Conservation (phyloP, 2,329 filamentous ascomycete species). For the Penicillium brasilianum region DNA sequence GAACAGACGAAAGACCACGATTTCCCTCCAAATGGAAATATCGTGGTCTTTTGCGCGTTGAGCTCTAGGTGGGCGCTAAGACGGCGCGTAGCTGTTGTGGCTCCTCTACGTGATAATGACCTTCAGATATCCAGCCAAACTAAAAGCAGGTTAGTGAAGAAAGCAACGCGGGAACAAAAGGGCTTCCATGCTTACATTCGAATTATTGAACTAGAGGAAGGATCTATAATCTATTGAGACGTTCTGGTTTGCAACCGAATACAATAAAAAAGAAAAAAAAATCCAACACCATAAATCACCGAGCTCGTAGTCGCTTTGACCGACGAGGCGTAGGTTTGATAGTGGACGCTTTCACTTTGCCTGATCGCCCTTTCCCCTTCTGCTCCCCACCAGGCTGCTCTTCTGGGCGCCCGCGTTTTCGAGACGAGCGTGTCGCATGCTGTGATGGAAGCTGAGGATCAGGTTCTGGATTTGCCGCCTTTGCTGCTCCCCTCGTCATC, state of each 20-base stretch:
- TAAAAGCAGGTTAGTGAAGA: too few species aligned
- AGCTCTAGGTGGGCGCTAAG: background rate
- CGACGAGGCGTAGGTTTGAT: conserved; percentile 19
- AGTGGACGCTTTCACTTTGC: conserved; percentile 16
- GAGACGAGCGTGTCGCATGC: conserved; percentile 16
- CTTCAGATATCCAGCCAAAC: too few species aligned
- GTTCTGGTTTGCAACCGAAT: background rate
- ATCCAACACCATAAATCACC: conserved; percentile 12
- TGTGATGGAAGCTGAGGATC: conserved; percentile 14
- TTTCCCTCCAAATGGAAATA: background rate
- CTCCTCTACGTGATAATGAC: background rate
- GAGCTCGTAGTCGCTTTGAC: conserved; percentile 22
- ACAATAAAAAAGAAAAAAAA: conserved; percentile 10
- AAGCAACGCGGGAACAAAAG: background rate
- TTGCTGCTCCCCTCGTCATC: conserved; percentile 17
- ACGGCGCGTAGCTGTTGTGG: background rate
- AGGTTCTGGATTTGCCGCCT: conserved; percentile 16
- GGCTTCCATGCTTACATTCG: background rate
- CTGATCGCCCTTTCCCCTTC: conserved; percentile 11
- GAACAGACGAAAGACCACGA: background rate
- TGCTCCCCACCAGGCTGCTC: conserved; percentile 13
- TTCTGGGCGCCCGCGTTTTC: conserved; percentile 15
- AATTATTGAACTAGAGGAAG: background rate
- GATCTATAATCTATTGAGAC: too few species aligned
- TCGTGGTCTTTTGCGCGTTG: background rate